phyloP scores from a whole-genome alignment of 2,329 filamentous ascomycete genomes.

The Cytospora leucostoma region DNA sequence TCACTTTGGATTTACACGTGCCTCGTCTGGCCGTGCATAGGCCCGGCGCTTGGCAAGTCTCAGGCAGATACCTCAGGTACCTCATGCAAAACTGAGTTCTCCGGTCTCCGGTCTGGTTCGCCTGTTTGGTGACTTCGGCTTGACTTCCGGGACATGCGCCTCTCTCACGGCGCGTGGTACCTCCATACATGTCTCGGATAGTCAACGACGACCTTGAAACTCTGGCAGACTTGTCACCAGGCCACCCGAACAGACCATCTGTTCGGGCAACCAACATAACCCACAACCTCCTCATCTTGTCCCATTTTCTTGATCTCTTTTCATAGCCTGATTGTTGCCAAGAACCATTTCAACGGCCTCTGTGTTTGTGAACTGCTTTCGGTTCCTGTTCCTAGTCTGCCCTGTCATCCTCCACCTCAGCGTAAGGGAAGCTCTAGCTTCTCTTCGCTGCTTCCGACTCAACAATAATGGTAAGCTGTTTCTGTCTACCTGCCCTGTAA shows the following conservation, averaged over 20 bases:
- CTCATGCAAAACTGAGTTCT: neutral
- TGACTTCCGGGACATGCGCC: conserved; percentile 18
- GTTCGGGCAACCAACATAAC: conserved; percentile 15
- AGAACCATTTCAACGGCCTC: neutral
- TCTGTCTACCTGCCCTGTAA: neutral
- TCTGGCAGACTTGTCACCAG: conserved; percentile 24
- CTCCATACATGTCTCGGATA: conserved; percentile 20
- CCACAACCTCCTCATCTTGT: conserved; percentile 12
- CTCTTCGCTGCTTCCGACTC: conserved; percentile 22
- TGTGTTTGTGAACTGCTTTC: neutral
- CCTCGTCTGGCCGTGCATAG: neutral
- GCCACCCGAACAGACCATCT: conserved; percentile 6
- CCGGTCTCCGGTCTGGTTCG: neutral
- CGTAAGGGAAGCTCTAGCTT: conserved; percentile 23
- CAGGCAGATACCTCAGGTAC: conserved; percentile 5
- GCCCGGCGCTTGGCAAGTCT: conserved; percentile 1
- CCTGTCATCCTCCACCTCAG: conserved; percentile 15
- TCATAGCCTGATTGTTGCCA: conserved; percentile 7
- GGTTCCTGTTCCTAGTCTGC: neutral
- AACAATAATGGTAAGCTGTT: conserved; percentile 31
- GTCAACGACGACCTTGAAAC: conserved; percentile 6
- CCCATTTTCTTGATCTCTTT: neutral
- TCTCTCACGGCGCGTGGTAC: conserved; percentile 19
- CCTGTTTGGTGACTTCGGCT: conserved; percentile 16
- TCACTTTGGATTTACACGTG: neutral